A percentile compares a stretch with the other conserved stretches of the same genome.
These are phyloP conservation scores for Lactarius trivialis DNA, from an alignment of 768 basidiomycete genomes.

Conservation along the genomic window DNA sequence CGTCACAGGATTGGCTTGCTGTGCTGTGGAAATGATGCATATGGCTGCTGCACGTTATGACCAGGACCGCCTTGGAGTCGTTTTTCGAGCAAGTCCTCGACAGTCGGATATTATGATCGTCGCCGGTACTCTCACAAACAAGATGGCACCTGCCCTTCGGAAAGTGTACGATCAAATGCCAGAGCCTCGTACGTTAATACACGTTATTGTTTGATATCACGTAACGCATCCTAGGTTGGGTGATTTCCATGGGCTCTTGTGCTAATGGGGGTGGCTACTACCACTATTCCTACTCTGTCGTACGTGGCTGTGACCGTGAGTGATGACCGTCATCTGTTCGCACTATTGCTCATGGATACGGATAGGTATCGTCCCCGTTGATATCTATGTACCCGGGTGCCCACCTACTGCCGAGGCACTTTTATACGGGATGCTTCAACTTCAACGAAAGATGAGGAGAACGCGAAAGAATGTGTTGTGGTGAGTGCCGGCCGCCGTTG, in stretches of 20 bases:
- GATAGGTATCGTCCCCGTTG: slow-evolving; percentile 91
- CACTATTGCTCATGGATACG: neutral
- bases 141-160: slow-evolving; percentile 97
- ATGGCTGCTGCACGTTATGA: slow-evolving; percentile 99
- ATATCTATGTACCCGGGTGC: slow-evolving; percentile 97
- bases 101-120: slow-evolving; percentile 99
- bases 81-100: slow-evolving; percentile 98
- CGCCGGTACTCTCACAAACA: slow-evolving; percentile 97
- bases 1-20: slow-evolving; percentile 88
- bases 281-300: slow-evolving; percentile 98
- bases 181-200: slow-evolving; percentile 67
- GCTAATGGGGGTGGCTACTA: slow-evolving; percentile 98
- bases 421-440: slow-evolving; percentile 92
- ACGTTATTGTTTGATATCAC: neutral
- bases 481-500: slow-evolving; percentile 38
- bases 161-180: slow-evolving; percentile 99
- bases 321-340: slow-evolving; percentile 19
- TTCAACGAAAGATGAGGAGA: slow-evolving; percentile 93
- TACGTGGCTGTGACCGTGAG: slow-evolving; percentile 94
- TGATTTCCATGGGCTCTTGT: slow-evolving; percentile 99
- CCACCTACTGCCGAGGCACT: slow-evolving; percentile 95
- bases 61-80: slow-evolving; percentile 93
- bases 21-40: slow-evolving; percentile 99
- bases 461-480: slow-evolving; percentile 83
- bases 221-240: slow-evolving; percentile 64